Evolutionary conservation across 495 filamentous ascomycete species (phyloP).

Genomic region (Terfezia claveryi): DNA sequence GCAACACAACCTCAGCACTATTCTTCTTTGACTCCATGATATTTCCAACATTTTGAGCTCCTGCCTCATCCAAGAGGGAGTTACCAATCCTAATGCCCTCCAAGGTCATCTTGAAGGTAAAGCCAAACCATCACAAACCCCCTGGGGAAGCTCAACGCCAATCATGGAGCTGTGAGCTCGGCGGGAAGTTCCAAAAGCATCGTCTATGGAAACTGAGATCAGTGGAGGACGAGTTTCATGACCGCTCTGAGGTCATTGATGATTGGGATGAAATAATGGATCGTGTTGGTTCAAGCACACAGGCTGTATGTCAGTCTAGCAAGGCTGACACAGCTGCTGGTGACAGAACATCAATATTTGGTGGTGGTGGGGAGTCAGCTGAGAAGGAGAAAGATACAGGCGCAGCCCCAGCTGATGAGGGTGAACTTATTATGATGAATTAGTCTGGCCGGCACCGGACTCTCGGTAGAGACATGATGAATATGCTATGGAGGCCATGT

Average conservation of each 20-base stretch:
- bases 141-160: conserved; percentile 80
- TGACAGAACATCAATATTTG: neutral
- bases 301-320: neutral
- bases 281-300: neutral
- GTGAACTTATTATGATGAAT: too few relatives aligned
- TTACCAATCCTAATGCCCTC: conserved; percentile 75
- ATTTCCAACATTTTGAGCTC: conserved; percentile 72
- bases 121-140: conserved; percentile 96
- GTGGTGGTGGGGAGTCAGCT: neutral
- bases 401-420: too few relatives aligned
- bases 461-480: too few relatives aligned
- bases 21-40: conserved; percentile 85
- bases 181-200: conserved; percentile 96
- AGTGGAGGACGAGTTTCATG: neutral
- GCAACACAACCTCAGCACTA: conserved; percentile 80
- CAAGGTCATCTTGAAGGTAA: conserved; percentile 99
- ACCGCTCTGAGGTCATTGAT: neutral
- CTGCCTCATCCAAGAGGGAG: conserved; percentile 83
- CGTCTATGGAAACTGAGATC: conserved; percentile 33
- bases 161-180: conserved; percentile 98
- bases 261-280: neutral
- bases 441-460: too few relatives aligned
- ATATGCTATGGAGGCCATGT: neutral
- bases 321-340: neutral
- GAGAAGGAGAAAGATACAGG: neutral